Conservation (phyloP, 2,329 filamentous ascomycete species). For the Pestalotiopsis sp. region DNA sequence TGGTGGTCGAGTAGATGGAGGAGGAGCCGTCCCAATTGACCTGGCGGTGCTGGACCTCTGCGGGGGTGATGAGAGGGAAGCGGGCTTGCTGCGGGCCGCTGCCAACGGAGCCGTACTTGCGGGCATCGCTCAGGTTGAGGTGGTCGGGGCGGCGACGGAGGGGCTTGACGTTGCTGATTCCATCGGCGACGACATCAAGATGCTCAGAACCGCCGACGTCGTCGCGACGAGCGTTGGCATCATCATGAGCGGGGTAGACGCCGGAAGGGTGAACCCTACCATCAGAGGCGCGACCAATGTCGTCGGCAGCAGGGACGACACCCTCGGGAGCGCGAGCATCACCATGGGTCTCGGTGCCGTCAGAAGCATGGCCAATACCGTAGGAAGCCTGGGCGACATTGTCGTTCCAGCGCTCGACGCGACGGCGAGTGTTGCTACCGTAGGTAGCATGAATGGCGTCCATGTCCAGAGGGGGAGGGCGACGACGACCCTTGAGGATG, state of each 20-base stretch:
- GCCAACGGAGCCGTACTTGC: slow-evolving; percentile 15
- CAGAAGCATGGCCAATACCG: slow-evolving; percentile 19
- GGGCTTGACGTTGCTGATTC: background rate
- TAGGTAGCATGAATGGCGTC: background rate
- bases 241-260: no score
- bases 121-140: slow-evolving; percentile 18
- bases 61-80: slow-evolving; percentile 16
- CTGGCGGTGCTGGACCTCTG: slow-evolving; percentile 5
- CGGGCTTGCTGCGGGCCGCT: slow-evolving; percentile 20
- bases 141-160: background rate
- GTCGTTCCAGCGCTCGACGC: background rate
- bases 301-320: slow-evolving; percentile 19
- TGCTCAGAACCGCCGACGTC: background rate
- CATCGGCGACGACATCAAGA: slow-evolving; percentile 19
- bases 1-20: slow-evolving; percentile 22
- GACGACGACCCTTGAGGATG: slow-evolving; percentile 10
- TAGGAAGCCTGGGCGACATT: background rate
- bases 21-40: slow-evolving; percentile 15
- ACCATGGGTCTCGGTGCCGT: no score
- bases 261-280: no score
- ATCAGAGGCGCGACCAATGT: no score
- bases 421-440: background rate
- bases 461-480: slow-evolving; percentile 7
- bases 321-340: background rate
- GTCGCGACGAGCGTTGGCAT: no score